Conservation (phyloP, 2,329 filamentous ascomycete genomes). For the Bipolaris sorokiniana region DNA sequence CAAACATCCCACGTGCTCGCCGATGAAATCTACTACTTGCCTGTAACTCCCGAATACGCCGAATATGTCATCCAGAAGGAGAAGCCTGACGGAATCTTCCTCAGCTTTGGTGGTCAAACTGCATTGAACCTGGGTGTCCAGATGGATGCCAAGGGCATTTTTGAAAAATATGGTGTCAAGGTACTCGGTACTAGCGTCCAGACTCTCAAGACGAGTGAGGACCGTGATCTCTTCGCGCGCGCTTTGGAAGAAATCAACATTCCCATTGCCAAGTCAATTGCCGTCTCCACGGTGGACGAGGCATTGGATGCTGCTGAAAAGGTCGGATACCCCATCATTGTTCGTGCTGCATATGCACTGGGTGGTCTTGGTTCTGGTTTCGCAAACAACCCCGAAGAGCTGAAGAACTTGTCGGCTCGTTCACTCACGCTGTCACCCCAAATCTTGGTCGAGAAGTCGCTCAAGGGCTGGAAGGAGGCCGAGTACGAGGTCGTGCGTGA, state of each 20-base stretch:
- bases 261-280: constrained; percentile 94
- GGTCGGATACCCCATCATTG: constrained; percentile 96
- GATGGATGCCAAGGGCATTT: constrained; percentile 95
- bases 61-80: constrained; percentile 97
- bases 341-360: constrained; percentile 93
- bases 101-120: constrained; percentile 97
- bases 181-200: constrained; percentile 94
- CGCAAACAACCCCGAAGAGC: constrained; percentile 90
- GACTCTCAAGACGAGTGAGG: constrained; percentile 92
- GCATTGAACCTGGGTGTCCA: constrained; percentile 95
- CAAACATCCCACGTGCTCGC: constrained; percentile 96
- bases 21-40: constrained; percentile 97
- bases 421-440: constrained; percentile 94
- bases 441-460: constrained; percentile 96
- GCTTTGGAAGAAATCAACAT: constrained; percentile 97
- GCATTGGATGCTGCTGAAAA: constrained; percentile 84
- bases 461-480: constrained; percentile 99
- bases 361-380: constrained; percentile 97
- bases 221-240: constrained; percentile 94
- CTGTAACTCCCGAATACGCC: constrained; percentile 97
- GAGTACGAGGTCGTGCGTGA: constrained; percentile 99
- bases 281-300: constrained; percentile 88
- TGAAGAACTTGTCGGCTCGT: constrained; percentile 89
- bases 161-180: constrained; percentile 93
- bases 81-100: constrained; percentile 93